Percentiles rank a stretch among this genome's conserved stretches.
Evolutionary conservation across 306 rosid species (phyloP).

Genomic region (Vigna mungo): DNA sequence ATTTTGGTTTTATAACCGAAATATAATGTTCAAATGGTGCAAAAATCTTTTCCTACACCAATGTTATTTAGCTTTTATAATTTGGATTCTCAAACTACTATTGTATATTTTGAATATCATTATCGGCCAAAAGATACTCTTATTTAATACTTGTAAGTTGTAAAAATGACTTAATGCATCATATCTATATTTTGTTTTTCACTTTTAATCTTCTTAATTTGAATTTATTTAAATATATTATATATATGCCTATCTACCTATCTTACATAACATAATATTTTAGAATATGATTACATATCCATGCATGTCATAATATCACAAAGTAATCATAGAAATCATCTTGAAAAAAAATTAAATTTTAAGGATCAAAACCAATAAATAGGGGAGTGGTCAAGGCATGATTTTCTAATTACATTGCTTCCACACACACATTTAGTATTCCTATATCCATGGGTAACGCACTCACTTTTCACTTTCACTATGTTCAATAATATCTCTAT

Average conservation of each 20-base stretch:
- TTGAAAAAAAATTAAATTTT: too few species aligned
- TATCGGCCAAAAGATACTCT: neutral
- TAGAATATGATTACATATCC: neutral
- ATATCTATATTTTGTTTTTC: too few species aligned
- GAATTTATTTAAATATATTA: neutral
- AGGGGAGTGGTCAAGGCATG: too few species aligned
- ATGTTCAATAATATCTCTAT: too few species aligned
- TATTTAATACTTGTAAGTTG: neutral
- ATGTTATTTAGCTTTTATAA: neutral
- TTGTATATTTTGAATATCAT: neutral
- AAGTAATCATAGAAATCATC: neutral
- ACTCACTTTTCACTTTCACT: too few species aligned
- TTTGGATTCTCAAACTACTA: neutral
- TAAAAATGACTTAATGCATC: neutral
- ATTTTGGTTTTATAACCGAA: too few species aligned
- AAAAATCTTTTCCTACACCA: too few species aligned
- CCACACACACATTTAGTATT: too few species aligned
- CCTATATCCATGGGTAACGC: too few species aligned
- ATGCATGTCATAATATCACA: neutral
- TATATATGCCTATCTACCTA: neutral
- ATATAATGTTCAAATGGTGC: too few species aligned
- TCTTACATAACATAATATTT: neutral
- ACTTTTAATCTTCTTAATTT: neutral
- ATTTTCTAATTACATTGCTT: too few species aligned
- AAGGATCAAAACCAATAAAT: too few species aligned